Base-by-base conservation (phyloP, 805 yeast genomes). In the Sugiyamaella boreocaroliniensis region DNA sequence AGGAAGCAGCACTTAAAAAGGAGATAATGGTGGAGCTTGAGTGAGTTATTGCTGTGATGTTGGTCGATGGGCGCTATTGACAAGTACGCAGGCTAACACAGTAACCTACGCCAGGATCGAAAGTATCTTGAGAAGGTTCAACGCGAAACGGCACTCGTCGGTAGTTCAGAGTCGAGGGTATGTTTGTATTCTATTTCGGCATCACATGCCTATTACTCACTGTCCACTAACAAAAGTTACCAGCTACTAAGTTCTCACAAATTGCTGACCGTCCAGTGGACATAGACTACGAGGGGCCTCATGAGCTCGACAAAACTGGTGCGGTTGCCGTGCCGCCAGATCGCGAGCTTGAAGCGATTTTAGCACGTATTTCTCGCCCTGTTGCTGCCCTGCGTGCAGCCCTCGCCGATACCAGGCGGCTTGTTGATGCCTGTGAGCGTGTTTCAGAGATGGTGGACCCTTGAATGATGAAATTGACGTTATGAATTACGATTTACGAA, bases 1-100 rank as follows among this genome's bases (percentile, higher is more conserved):
- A 59, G 37, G 49, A 51, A 8, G 29, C 51, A 4, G 19, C 47
- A 10, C 51, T 50, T n/a, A 29, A 50, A 5, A 20, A 37, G 16
- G 54, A 54, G 45, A 29, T 56, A 3, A 45, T 47, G 10, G 9
- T 20, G 1, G 55, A 54, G 40, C 47, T 46, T 40, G 40, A 19
- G 18, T 20, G 40, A 15, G 42, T 55, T n/a, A 22, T 4, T 22
- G 26, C 26, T 22, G 2, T 6, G 32, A 16, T 14, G 15, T 42
- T 12, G 22, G 14, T 37, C 40, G n/a, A 8, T 19, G 20, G 19
- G 16, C 19, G 9, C 10, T 12, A 41, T 10, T 41, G 11, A 14
- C n/a, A 11, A 43, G 26, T 18, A 15, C n/a, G n/a, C n/a, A 22
- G 26, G 26, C 26, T 22, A 22, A 22, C 26, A 22, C 26, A 22